Evolutionary conservation across 305 asterid genomes (phyloP).

Genomic region (Salvia sclarea): DNA sequence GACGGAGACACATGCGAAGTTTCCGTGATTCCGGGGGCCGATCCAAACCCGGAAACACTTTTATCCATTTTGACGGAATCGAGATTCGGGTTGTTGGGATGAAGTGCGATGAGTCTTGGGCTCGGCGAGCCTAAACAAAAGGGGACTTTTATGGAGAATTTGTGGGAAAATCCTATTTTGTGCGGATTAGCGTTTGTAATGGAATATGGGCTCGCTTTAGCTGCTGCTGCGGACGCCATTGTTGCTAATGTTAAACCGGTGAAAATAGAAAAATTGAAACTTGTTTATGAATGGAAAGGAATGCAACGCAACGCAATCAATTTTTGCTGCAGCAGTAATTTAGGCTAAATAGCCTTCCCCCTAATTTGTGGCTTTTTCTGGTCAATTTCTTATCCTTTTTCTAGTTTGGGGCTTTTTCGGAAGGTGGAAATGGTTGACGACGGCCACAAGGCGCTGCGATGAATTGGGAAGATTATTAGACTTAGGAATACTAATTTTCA

Average conservation of each 20-base stretch:
- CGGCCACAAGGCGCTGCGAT: slow-evolving; percentile 23
- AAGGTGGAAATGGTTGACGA: slow-evolving; percentile 20
- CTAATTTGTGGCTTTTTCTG: slow-evolving; percentile 7
- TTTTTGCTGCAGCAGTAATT: background rate
- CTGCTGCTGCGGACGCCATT: slow-evolving; percentile 45
- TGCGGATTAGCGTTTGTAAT: slow-evolving; percentile 16
- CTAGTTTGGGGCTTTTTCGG: slow-evolving; percentile 1
- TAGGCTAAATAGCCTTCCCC: background rate
- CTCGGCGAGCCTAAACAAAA: slow-evolving; percentile 36
- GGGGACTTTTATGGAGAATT: slow-evolving; percentile 43
- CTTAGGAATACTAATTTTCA: too few relatives aligned
- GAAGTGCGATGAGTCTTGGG: slow-evolving; percentile 45
- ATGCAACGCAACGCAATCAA: slow-evolving; percentile 16
- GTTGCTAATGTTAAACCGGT: background rate
- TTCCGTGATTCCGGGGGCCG: slow-evolving; percentile 42
- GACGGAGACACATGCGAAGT: slow-evolving; percentile 41
- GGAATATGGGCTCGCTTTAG: slow-evolving; percentile 37
- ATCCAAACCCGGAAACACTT: slow-evolving; percentile 38
- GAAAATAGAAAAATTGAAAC: background rate
- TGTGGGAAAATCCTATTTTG: slow-evolving; percentile 30
- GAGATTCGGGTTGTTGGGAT: slow-evolving; percentile 53
- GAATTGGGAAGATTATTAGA: slow-evolving; percentile 11
- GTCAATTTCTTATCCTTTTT: slow-evolving; percentile 1
- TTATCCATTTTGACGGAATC: slow-evolving; percentile 54
- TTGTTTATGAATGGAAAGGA: slow-evolving; percentile 1